Evolutionary conservation across 805 yeast species (phyloP).

Genomic region (Maudiozyma turicensis): DNA sequence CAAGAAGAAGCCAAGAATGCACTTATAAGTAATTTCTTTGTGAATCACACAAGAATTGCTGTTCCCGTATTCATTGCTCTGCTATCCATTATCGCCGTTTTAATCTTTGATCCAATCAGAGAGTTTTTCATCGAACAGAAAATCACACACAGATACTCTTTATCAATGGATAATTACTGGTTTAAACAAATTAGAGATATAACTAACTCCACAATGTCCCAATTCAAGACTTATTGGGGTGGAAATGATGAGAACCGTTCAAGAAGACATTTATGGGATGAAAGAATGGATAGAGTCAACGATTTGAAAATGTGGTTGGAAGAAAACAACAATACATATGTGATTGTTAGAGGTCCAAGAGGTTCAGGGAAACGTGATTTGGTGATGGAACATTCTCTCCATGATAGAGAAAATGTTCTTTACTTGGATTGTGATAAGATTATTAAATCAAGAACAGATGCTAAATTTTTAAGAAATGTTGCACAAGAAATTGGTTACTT

Average conservation of each 20-base stretch:
- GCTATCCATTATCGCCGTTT: constrained; percentile 70
- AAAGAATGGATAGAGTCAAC: constrained; percentile 55
- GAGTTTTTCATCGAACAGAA: constrained; percentile 67
- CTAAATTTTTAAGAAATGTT: constrained; percentile 52
- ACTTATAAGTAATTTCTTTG: constrained; percentile 45
- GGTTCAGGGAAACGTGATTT: constrained; percentile 90
- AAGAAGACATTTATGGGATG: constrained; percentile 47
- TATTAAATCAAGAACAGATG: constrained; percentile 64
- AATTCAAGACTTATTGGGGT: constrained; percentile 30
- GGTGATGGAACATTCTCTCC: constrained; percentile 57
- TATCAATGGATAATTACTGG: constrained; percentile 37
- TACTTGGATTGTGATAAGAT: constrained; percentile 72
- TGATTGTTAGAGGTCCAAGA: constrained; percentile 82
- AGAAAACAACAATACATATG: constrained; percentile 86
- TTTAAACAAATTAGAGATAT: constrained; percentile 30
- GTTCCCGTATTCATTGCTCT: constrained; percentile 73
- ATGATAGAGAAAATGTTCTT: constrained; percentile 50
- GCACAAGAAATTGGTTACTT: constrained; percentile 80
- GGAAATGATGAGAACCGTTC: constrained; percentile 23
- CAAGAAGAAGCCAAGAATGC: constrained; percentile 46
- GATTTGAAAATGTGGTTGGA: constrained; percentile 70
- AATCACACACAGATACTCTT: constrained; percentile 49
- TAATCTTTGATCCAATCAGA: constrained; percentile 89
- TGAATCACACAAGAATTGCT: constrained; percentile 72
- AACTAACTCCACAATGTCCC: constrained; percentile 31